Evolutionary conservation across 2,329 filamentous ascomycete species (phyloP), one percentile per base, ranked within the genome.

Genomic region (Cercospora citrullina): DNA sequence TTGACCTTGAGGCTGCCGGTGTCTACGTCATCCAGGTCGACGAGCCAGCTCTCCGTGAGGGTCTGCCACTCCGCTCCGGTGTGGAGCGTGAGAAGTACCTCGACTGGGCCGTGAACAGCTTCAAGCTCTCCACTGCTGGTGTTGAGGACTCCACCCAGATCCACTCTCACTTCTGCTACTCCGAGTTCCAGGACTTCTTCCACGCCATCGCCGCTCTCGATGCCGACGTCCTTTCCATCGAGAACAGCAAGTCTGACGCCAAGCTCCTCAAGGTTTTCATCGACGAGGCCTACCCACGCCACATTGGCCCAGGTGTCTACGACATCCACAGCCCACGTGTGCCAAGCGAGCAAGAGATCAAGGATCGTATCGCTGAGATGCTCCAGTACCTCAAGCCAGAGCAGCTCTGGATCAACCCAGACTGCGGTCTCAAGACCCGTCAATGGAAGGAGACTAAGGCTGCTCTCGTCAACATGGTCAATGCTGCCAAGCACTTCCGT

Each of bases 161-260:
- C 83, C 95, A 99, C 91, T 97, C 94, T 72, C 95, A 99, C 88
- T 99, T 99, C 92, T 99, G 95, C 84, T 99, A 99, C 90, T 98
- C 95, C 63, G 95, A 99, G 88, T 99, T 99, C 92, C 95, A 99
- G 86, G 95, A 99, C 87, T 99, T 99, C 89, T 99, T 99, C 93
- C 93, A 98, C 85, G 95, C 95, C 84, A 99, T 99, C 77, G 93
- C 95, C 73, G 94, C 95, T 70, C 91, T 99, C 73, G 95, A 99
- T 81, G 94, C 95, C 72, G 95, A 99, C 84, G 95, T 99, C 72
- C 90, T 99, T 78, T 96, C 92, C 80, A 99, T 99, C 77, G 95
- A 99, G 91, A 99, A 99, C 92, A 96, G 92, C 91, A 99, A 99
- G 91, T 96, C 92, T 77, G 95, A 99, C 79, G 95, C 95, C 80